Base-by-base conservation (phyloP, 495 filamentous ascomycete genomes). In the Massariosphaeria phaeospora region DNA sequence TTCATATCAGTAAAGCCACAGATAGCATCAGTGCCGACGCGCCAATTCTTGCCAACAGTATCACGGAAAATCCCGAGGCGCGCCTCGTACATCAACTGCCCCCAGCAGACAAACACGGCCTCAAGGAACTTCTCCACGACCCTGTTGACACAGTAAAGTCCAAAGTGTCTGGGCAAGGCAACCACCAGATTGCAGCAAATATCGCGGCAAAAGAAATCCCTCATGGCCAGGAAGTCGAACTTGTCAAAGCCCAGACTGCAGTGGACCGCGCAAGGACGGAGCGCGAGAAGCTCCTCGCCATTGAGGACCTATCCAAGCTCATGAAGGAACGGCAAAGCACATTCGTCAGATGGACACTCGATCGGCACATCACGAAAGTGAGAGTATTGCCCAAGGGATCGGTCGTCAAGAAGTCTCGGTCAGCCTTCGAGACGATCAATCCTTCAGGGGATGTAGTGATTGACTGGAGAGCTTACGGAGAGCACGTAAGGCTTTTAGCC, bases 321-420 rank as follows among this genome's bases (percentile, higher is more conserved):
- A 62, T 73, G 47, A 52, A 48, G 36, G 60, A 65, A 25, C 63
- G 69, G 33, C 66, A 72, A 34, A 67, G 64, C 43, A 67, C 72
- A 51, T 57, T 55, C 34, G 69, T 68, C 26, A 67, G 69, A 20
- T 74, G 71, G 69, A 68, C 68, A 2, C 70, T 73, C 17, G 66
- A 63, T 29, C 66, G 70, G 45, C 71, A 76, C 64, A 65, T 77
- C 18, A 66, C 69, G 6, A 64, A 64, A 36, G 69, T 75, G 4
- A 52, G 68, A 17, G 63, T 70, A 1, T 64, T 72, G 7, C 67
- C 66, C 12, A 62, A 61, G 20, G 44, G 55, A 5, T 58, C 69
- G n/a, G 49, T 59, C 12, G 38, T 62, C 20, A 61, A 47, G 38
- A 70, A 70, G 8, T 7, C 47, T 5, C 65, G 66, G 33, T 55